Percentiles rank a stretch among this genome's conserved stretches.
phyloP scores from a whole-genome alignment of 768 basidiomycete genomes.

The Rhizopogon vulgaris region DNA sequence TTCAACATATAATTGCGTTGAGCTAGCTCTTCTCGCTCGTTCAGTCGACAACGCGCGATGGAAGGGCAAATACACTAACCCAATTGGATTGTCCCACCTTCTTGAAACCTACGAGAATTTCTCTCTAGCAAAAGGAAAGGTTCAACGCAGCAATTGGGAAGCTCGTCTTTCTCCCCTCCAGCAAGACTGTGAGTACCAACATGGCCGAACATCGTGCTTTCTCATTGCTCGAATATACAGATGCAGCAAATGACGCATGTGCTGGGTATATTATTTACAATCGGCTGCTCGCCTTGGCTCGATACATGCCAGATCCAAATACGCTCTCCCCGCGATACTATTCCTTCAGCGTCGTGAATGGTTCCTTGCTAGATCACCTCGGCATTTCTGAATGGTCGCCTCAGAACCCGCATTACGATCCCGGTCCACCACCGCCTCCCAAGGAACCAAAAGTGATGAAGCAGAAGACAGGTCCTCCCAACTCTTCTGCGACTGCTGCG shows the following conservation, averaged over 20 bases:
- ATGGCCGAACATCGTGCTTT: background rate
- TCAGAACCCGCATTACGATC: conserved; percentile 64
- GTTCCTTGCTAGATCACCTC: conserved; percentile 36
- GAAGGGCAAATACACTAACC: conserved; percentile 60
- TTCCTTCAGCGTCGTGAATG: conserved; percentile 48
- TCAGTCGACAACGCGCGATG: conserved; percentile 65
- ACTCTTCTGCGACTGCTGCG: background rate
- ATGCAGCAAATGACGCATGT: conserved; percentile 70
- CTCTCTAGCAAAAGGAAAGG: conserved; percentile 49
- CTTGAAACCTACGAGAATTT: conserved; percentile 54
- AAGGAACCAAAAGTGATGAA: conserved; percentile 21
- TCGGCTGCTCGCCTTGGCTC: conserved; percentile 39
- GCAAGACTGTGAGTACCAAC: conserved; percentile 49
- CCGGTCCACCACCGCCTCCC: conserved; percentile 59
- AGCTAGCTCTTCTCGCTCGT: conserved; percentile 63
- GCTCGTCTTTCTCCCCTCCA: conserved; percentile 36
- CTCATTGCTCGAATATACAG: conserved; percentile 26
- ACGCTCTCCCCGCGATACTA: conserved; percentile 38
- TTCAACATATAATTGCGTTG: conserved; percentile 49
- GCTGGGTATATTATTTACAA: conserved; percentile 52
- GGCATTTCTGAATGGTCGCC: conserved; percentile 41
- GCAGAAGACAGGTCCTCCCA: background rate
- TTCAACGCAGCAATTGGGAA: conserved; percentile 72
- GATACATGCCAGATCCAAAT: conserved; percentile 31
- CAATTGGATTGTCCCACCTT: conserved; percentile 61